These are phyloP conservation scores for Fusarium verticillioides DNA, from an alignment of 2,329 filamentous ascomycete genomes.

Conservation along the genomic window DNA sequence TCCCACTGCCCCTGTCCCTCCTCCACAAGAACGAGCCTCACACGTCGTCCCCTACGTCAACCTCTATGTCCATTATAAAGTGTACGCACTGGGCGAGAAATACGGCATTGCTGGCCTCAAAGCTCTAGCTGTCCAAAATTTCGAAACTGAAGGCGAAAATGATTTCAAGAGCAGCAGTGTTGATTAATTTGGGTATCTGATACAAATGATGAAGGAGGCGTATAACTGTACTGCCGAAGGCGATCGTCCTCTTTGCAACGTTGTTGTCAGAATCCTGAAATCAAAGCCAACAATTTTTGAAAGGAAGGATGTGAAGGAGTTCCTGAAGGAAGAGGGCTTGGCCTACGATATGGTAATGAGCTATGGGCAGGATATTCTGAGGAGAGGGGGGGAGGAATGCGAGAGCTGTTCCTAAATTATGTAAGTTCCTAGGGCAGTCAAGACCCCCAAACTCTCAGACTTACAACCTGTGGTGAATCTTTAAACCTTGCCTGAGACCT, in stretches of 20 bases:
- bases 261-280: background rate
- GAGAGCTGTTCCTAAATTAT: background rate
- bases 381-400: too few relatives aligned
- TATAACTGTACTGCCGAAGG: background rate
- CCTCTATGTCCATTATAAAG: background rate
- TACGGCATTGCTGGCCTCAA: background rate
- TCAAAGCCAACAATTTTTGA: background rate
- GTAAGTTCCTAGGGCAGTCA: background rate
- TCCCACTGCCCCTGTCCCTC: fast-evolving
- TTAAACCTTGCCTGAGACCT: background rate
- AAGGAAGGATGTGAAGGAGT: background rate
- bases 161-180: fast-evolving
- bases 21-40: background rate
- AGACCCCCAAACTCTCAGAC: background rate
- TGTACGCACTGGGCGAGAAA: background rate
- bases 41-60: too few relatives aligned
- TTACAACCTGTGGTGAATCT: background rate
- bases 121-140: background rate
- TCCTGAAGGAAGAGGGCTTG: background rate
- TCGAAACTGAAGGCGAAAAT: background rate
- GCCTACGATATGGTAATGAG: background rate
- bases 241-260: background rate
- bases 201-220: background rate
- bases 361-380: background rate
- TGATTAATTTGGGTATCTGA: background rate